Percentiles rank a stretch among this genome's conserved stretches.
These are phyloP conservation scores for Naganishia antarctica DNA, from an alignment of 768 basidiomycete genomes.

Conservation along the genomic window DNA sequence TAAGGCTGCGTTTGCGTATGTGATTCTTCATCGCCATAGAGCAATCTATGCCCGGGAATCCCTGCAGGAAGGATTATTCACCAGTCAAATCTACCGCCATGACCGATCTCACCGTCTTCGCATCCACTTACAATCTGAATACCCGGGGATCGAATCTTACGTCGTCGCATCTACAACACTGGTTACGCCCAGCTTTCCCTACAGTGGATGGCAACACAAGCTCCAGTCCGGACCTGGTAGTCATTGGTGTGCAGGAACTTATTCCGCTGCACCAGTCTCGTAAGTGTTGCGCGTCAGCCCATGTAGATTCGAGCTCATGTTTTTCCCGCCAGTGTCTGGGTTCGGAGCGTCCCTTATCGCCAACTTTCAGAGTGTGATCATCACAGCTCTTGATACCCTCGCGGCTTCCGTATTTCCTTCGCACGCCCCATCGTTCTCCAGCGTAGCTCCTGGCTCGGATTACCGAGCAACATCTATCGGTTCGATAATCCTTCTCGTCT, in stretches of 20 bases:
- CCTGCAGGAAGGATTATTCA: no score
- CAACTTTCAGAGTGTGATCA: conserved; percentile 9
- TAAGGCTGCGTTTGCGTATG: no score
- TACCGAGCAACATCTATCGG: conserved; percentile 77
- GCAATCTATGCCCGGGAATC: no score
- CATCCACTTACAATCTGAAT: conserved; percentile 76
- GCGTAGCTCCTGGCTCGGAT: conserved; percentile 58
- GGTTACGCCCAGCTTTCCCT: conserved; percentile 74
- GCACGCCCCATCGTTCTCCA: conserved; percentile 51
- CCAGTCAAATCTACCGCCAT: no score
- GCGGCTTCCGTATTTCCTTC: conserved; percentile 37
- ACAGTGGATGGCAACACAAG: conserved; percentile 48
- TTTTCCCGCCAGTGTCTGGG: conserved; percentile 10
- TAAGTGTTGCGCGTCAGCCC: conserved; percentile 51
- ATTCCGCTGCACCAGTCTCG: conserved; percentile 80
- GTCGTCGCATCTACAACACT: conserved; percentile 76
- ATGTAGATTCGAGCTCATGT: not conserved
- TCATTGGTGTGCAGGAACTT: conserved; percentile 89
- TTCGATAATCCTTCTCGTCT: conserved; percentile 81
- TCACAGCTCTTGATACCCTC: not conserved
- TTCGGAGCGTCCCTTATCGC: conserved; percentile 11
- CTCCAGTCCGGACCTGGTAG: conserved; percentile 70
- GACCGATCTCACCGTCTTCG: conserved; percentile 40
- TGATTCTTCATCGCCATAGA: no score
- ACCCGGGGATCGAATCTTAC: conserved; percentile 60